Evolutionary conservation across 805 yeast species (phyloP).

Genomic region (Saturnispora saitoi): DNA sequence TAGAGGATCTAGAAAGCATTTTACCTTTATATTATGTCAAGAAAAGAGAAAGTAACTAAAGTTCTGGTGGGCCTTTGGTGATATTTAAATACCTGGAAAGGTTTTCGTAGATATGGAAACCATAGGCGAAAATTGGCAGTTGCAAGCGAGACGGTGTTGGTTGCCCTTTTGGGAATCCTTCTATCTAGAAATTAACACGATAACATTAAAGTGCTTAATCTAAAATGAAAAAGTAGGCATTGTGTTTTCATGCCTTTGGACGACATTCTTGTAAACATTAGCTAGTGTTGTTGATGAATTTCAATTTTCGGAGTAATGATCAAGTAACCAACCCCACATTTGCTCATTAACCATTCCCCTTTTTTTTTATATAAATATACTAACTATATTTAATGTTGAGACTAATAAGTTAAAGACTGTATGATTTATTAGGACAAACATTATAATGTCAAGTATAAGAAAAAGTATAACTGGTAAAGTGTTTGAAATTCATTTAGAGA

Average conservation of each 20-base stretch:
- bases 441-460: not conserved
- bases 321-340: not conserved
- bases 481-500: constrained; percentile 52
- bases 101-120: not conserved
- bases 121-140: not conserved
- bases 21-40: not conserved
- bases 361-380: no score
- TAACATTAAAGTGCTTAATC: not conserved
- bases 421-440: no score
- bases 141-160: not conserved
- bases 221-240: no score
- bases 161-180: not conserved
- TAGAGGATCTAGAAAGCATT: constrained; percentile 7
- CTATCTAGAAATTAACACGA: not conserved
- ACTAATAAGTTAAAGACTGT: not conserved
- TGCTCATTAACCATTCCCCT: not conserved
- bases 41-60: not conserved
- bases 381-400: not conserved
- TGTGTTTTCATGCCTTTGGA: no score
- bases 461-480: constrained; percentile 16
- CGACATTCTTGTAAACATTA: no score
- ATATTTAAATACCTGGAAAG: constrained; percentile 2
- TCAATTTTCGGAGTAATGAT: not conserved
- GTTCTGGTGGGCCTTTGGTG: not conserved
- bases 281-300: no score